Base-by-base conservation (phyloP, 345 rosid species). In the Arabidopsis suecica region DNA sequence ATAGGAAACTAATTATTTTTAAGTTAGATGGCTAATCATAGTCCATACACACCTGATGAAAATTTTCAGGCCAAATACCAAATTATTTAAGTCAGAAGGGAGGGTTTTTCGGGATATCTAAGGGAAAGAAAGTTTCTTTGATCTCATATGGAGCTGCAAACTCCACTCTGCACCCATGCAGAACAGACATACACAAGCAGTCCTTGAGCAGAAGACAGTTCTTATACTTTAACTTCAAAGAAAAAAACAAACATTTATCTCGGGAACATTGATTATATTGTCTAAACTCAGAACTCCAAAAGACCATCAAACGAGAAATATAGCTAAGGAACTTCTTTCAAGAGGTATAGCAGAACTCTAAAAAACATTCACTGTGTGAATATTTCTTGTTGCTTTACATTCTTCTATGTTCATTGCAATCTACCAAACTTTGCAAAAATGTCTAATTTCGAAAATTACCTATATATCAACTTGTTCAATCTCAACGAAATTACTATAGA, bases 261-360 rank as follows among this genome's bases (percentile, higher is more conserved):
- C 13, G 7, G 11, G 22, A n/a, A 32, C 16, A 67, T 50, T 1
- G 20, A 47, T 65, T 65, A 42, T 30, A 9, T 65, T 16, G 54
- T 65, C 56, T 64, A 47, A 45, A 45, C 56, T 47, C 7, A 16
- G 32, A 48, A 42, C 67, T 62, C 22, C 25, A 8, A 58, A 16
- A 51, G n/a, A 53, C 49, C 50, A 51, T 38, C 36, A 23, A 22
- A 37, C 25, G 49, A 51, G 36, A 40, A 22, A 13, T 22, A 13
- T 37, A 67, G 72, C 50, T 50, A 67, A 13, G 60, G 2, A 20
- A 67, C 23, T 23, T 51, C 48, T 50, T 37, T 67, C 47, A 51
- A 67, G 18, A 67, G 37, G 59, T 65, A 65, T 49, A 36, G 7
- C 2, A 53, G 13, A 67, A 18, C 22, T 51, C 14, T 67, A 13